A percentile compares a stretch with the other conserved stretches of the same genome.
These are phyloP conservation scores for Fusarium cicatricum DNA, from an alignment of 2,329 filamentous ascomycete genomes.

Conservation along the genomic window DNA sequence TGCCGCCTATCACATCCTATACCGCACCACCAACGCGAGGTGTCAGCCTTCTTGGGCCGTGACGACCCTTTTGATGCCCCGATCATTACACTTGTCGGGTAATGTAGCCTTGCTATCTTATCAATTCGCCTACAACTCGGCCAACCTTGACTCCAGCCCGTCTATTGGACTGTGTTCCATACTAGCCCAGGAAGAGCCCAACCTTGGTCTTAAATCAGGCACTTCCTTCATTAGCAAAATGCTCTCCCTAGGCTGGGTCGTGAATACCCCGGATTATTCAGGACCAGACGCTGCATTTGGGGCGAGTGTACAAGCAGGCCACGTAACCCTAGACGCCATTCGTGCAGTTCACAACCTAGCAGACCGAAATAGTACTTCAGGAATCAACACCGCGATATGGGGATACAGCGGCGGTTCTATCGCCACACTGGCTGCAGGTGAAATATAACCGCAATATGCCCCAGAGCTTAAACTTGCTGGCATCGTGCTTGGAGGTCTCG, in stretches of 20 bases:
- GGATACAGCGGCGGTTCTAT: slow-evolving; percentile 38
- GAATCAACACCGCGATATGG: slow-evolving; percentile 17
- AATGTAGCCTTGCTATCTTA: no score
- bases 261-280: slow-evolving; percentile 52
- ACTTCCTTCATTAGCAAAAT: no score
- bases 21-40: no score
- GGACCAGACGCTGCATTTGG: slow-evolving; percentile 53
- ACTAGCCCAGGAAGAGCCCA: no score
- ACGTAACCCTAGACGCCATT: slow-evolving; percentile 52
- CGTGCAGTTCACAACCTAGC: slow-evolving; percentile 46
- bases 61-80: no score
- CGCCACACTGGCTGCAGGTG: slow-evolving; percentile 23
- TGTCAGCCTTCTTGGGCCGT: no score
- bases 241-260: slow-evolving; percentile 24
- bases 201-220: no score
- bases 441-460: slow-evolving; percentile 29
- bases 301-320: slow-evolving; percentile 49
- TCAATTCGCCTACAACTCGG: no score
- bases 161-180: no score
- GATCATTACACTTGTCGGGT: no score
- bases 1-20: no score
- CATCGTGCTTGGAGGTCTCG: slow-evolving; percentile 28
- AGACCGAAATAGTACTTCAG: not conserved
- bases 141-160: no score
- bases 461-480: slow-evolving; percentile 17